Percentiles rank a stretch among this genome's conserved stretches.
Evolutionary conservation across 371 early-diverging fungal species (phyloP).

Genomic region (Nematocida sp.): DNA sequence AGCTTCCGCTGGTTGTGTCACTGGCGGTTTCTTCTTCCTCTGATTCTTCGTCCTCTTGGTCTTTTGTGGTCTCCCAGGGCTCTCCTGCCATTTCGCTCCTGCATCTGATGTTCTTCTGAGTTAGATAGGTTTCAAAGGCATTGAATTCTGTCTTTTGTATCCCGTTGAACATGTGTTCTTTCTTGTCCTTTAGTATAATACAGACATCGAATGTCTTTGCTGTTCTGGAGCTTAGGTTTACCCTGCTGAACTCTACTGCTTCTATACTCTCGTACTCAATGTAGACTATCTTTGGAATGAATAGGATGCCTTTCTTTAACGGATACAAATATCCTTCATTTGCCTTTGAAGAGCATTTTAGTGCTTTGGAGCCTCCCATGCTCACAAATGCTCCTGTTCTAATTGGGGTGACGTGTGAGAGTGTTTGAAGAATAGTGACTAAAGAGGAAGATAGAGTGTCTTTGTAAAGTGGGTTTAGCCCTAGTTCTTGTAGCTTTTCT

Average conservation of each 20-base stretch:
- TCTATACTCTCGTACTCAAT: slow-evolving; percentile 77
- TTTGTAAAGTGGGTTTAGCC: slow-evolving; percentile 76
- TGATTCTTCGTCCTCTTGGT: slow-evolving; percentile 32
- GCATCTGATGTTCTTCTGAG: slow-evolving; percentile 52
- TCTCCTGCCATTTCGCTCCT: slow-evolving; percentile 62
- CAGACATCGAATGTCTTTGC: slow-evolving; percentile 65
- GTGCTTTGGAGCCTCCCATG: slow-evolving; percentile 67
- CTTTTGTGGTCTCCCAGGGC: slow-evolving; percentile 11
- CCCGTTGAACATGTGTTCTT: slow-evolving; percentile 58
- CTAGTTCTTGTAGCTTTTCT: slow-evolving; percentile 65
- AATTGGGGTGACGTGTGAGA: slow-evolving; percentile 73
- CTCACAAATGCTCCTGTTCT: slow-evolving; percentile 66
- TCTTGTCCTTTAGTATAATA: slow-evolving; percentile 49
- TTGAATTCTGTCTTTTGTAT: slow-evolving; percentile 62
- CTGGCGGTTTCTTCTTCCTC: slow-evolving; percentile 53
- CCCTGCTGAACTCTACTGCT: slow-evolving; percentile 72
- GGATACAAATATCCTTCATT: slow-evolving; percentile 91
- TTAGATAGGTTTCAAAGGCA: slow-evolving; percentile 59
- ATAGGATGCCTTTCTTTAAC: slow-evolving; percentile 78
- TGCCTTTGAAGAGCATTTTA: slow-evolving; percentile 91
- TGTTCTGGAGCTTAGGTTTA: slow-evolving; percentile 61
- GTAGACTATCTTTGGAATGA: slow-evolving; percentile 82
- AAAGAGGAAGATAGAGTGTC: slow-evolving; percentile 78
- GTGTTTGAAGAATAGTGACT: slow-evolving; percentile 75
- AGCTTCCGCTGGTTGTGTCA: slow-evolving; percentile 26